phyloP scores from a whole-genome alignment of 345 rosid species.

The Linum usitatissimum region DNA sequence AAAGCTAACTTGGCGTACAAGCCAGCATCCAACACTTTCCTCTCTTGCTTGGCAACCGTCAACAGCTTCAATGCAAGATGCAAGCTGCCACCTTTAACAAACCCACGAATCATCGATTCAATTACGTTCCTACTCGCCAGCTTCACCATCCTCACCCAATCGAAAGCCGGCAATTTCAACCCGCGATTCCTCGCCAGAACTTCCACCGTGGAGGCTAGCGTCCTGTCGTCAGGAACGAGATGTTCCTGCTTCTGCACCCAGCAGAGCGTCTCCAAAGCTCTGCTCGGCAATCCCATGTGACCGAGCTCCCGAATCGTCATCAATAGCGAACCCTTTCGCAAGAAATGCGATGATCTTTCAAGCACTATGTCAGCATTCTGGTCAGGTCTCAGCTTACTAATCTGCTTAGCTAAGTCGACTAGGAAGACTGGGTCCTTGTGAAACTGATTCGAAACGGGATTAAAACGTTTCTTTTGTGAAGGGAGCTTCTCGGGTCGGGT shows the following conservation, averaged over 20 bases:
- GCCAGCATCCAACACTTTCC: constrained; percentile 52
- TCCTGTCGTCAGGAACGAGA: constrained; percentile 54
- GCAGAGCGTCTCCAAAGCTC: constrained; percentile 73
- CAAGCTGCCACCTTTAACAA: constrained; percentile 53
- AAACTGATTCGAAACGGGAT: constrained; percentile 28
- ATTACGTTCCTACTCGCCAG: constrained; percentile 54
- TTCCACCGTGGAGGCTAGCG: constrained; percentile 60
- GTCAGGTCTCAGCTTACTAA: constrained; percentile 31
- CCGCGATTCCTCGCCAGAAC: constrained; percentile 54
- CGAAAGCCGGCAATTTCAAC: constrained; percentile 38
- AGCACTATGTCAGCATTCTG: constrained; percentile 50
- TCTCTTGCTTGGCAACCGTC: constrained; percentile 32
- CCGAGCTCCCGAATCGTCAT: constrained; percentile 70
- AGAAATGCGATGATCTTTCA: constrained; percentile 37
- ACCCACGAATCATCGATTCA: constrained; percentile 76
- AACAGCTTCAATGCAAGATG: constrained; percentile 63
- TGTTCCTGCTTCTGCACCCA: constrained; percentile 70
- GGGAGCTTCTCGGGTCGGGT: constrained; percentile 54
- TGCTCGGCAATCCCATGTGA: constrained; percentile 60
- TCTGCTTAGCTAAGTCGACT: constrained; percentile 54
- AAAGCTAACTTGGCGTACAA: constrained; percentile 60
- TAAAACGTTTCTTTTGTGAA: constrained; percentile 37
- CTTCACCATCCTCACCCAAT: constrained; percentile 38
- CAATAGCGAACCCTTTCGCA: constrained; percentile 69
- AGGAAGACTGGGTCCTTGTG: constrained; percentile 57